A percentile compares a stretch with the other conserved stretches of the same genome.
These are phyloP conservation scores for Camelina laxa DNA, from an alignment of 345 rosid species.

Conservation along the genomic window DNA sequence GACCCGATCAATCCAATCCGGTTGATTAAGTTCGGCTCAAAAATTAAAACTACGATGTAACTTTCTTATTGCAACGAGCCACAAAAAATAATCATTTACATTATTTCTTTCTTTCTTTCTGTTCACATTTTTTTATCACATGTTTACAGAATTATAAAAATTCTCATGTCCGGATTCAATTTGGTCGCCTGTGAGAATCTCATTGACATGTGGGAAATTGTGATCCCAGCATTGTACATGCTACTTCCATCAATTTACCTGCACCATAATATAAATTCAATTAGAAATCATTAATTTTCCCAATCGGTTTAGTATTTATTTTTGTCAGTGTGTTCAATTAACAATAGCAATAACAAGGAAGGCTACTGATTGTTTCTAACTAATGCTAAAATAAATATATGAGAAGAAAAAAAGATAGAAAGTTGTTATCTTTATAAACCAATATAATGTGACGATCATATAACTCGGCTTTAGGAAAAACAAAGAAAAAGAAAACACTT, in stretches of 20 bases:
- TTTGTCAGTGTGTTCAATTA: neutral
- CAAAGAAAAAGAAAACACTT: neutral
- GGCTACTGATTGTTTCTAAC: neutral
- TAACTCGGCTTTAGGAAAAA: constrained; percentile 14
- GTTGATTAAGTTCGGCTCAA: neutral
- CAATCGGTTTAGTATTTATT: neutral
- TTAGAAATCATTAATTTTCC: neutral
- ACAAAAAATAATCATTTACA: constrained; percentile 44
- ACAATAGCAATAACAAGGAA: constrained; percentile 6
- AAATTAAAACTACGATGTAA: neutral
- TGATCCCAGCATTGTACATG: constrained; percentile 41
- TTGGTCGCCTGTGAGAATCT: constrained; percentile 8
- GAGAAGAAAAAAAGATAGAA: neutral
- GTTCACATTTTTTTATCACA: constrained; percentile 15
- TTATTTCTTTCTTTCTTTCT: constrained; percentile 14
- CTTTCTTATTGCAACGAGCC: constrained; percentile 14
- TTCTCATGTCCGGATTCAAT: constrained; percentile 19
- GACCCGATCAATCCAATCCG: neutral
- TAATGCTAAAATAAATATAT: neutral
- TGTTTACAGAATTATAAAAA: constrained; percentile 30
- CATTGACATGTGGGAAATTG: constrained; percentile 36
- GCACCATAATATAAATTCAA: constrained; percentile 8
- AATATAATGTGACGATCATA: constrained; percentile 24
- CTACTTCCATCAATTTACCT: constrained; percentile 47
- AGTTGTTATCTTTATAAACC: constrained; percentile 7